Base-by-base conservation (phyloP, 805 yeast species). In the Schwanniomyces vanrijiae region DNA sequence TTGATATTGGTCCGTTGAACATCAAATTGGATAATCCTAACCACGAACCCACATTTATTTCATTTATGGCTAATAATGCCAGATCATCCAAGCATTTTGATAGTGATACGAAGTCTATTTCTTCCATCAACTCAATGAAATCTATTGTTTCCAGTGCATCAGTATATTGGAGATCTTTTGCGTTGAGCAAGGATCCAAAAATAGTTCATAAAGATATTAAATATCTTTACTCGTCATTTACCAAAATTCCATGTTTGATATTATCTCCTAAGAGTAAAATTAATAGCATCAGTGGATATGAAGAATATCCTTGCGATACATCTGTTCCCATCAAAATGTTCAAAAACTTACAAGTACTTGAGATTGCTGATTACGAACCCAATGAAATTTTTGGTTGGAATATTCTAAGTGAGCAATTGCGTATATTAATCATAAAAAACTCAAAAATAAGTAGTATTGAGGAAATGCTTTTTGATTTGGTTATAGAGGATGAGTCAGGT, bases 231-330 rank as follows among this genome's bases (percentile, higher is more conserved):
- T 76, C 83, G 14, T 82, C 85, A 3, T 84, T 83, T 61, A 79
- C 86, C 3, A 83, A 83, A 52, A 67, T 83, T 22, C 88, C 89
- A 0, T 82, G 88, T 58, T 69, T 83, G 43, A 66, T 85, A 29
- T 59, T 83, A 46, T 77, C 83, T 10, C 84, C 84, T 9, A 84
- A 81, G 50, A 72, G 81, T 5, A 81, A 81, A 50, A 77, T 84
- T 14, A 77, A 72, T 51, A 65, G 80, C 38, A 83, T 83, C 24
- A 75, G 71, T 42, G 82, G 83, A 2, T 84, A 82, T 59, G 87
- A 83, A 55, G 88, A 83, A 58, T 83, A 79, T 58, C 89, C 88
- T 0, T 83, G 84, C 59, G 89, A 84, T 56, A 82, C 88, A 3
- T 76, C 85, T 4, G 83, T 84, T 7, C 88, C 89, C 2, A 59